Evolutionary conservation across 129 eudicot species (phyloP).

Genomic region (Ambrosia artemisiifolia): DNA sequence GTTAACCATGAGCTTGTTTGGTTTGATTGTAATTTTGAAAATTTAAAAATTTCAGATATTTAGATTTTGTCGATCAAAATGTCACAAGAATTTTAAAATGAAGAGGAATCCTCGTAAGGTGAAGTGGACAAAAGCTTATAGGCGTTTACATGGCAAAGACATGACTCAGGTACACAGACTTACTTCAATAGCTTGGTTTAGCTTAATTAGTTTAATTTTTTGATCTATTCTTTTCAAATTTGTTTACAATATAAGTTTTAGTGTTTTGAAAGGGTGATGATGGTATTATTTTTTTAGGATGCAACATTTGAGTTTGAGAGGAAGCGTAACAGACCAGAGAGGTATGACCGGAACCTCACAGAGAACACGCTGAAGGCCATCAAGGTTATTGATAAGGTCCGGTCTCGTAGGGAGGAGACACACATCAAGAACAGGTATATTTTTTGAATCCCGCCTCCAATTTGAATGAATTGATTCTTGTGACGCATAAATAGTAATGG

Average conservation of each 20-base stretch:
- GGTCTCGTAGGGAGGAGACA: conserved; percentile 43
- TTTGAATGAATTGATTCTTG: background rate
- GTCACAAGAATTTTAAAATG: conserved; percentile 98
- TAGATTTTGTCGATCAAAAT: conserved; percentile 88
- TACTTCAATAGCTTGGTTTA: background rate
- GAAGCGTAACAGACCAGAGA: conserved; percentile 94
- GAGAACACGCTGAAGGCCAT: conserved; percentile 79
- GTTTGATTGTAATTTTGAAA: background rate
- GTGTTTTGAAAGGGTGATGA: background rate
- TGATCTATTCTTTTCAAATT: background rate
- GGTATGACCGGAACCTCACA: conserved; percentile 81
- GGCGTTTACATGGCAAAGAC: conserved; percentile 89
- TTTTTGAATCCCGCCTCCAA: background rate
- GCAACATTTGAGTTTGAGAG: conserved; percentile 96
- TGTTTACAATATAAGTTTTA: background rate
- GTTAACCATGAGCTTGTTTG: background rate
- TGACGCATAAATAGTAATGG: background rate
- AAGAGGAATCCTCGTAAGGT: conserved; percentile 98
- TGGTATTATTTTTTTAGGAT: conserved; percentile 40
- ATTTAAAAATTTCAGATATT: conserved; percentile 51
- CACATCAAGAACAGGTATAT: conserved; percentile 54
- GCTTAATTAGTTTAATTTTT: background rate
- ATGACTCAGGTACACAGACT: conserved; percentile 78
- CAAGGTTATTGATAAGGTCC: conserved; percentile 57
- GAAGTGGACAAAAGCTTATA: conserved; percentile 93